Evolutionary conservation across 129 eudicot species (phyloP).

Genomic region (Glebionis coronaria): DNA sequence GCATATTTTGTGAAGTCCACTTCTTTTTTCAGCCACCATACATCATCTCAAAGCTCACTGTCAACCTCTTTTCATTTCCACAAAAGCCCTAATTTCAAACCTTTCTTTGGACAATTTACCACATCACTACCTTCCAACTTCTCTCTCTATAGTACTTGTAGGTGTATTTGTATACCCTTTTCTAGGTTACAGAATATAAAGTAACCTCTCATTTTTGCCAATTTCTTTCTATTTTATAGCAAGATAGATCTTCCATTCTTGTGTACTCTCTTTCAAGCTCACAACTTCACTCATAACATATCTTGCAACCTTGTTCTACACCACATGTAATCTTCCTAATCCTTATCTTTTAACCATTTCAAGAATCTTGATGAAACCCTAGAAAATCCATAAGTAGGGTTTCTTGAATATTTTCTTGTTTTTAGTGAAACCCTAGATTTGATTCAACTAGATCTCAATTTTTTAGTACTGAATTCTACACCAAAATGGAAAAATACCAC

Average conservation of each 20-base stretch:
- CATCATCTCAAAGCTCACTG: slow-evolving; percentile 44
- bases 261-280: slow-evolving; percentile 40
- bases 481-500: slow-evolving; percentile 38
- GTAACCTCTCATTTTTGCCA: slow-evolving; percentile 32
- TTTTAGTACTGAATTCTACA: background rate
- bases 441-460: slow-evolving; percentile 19
- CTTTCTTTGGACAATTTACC: slow-evolving; percentile 33
- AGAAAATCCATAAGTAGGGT: slow-evolving; percentile 25
- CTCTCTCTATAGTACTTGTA: slow-evolving; percentile 37
- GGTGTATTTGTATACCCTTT: slow-evolving; percentile 38
- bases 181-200: slow-evolving; percentile 31
- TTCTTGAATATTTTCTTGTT: background rate
- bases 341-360: slow-evolving; percentile 12
- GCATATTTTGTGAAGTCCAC: slow-evolving; percentile 31
- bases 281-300: slow-evolving; percentile 21
- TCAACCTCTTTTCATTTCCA: slow-evolving; percentile 63
- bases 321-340: slow-evolving; percentile 18
- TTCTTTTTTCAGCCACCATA: slow-evolving; percentile 42
- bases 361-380: slow-evolving; percentile 33
- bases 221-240: background rate
- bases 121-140: slow-evolving; percentile 25
- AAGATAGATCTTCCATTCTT: slow-evolving; percentile 30
- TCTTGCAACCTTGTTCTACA: slow-evolving; percentile 24
- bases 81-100: slow-evolving; percentile 63
- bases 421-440: background rate